Conservation (phyloP, 371 early-diverging fungal genomes). For the Mucor plumbeus region DNA sequence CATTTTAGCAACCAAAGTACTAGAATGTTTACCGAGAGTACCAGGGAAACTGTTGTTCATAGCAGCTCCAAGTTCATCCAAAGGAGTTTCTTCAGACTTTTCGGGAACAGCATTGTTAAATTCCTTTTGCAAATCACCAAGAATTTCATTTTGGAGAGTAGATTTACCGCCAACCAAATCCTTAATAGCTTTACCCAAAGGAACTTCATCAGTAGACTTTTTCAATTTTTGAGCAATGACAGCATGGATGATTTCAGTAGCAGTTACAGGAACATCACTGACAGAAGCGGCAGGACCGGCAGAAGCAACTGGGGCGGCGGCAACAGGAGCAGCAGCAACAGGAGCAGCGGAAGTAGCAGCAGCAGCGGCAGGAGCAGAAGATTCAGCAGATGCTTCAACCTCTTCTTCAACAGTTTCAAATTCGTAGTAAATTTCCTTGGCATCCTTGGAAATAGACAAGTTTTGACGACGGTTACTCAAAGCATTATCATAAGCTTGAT, state of each 20-base stretch:
- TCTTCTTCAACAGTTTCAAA: conserved; percentile 68
- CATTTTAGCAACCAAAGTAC: conserved; percentile 81
- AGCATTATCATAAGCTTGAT: conserved; percentile 95
- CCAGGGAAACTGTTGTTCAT: conserved; percentile 71
- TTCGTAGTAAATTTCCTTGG: conserved; percentile 93
- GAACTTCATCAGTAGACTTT: conserved; percentile 79
- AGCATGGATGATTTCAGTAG: conserved; percentile 78
- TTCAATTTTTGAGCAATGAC: conserved; percentile 94
- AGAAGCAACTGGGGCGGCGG: conserved; percentile 46
- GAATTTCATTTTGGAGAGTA: conserved; percentile 96
- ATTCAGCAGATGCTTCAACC: conserved; percentile 56
- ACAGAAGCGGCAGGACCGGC: conserved; percentile 33
- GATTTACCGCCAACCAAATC: conserved; percentile 96
- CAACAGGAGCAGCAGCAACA: conserved; percentile 57
- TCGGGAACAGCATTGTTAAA: conserved; percentile 88
- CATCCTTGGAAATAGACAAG: conserved; percentile 86
- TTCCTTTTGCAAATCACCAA: conserved; percentile 95
- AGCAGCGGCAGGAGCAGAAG: conserved; percentile 15
- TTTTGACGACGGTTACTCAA: conserved; percentile 88
- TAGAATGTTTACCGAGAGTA: conserved; percentile 86
- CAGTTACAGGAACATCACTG: conserved; percentile 81
- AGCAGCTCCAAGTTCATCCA: conserved; percentile 81
- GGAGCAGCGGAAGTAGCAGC: conserved; percentile 51
- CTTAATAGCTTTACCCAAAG: conserved; percentile 84
- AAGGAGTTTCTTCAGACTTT: conserved; percentile 91